A percentile compares a stretch with the other conserved stretches of the same genome.
Conservation (phyloP, 108 stramenopile genomes). For the Skeletonema grethae region DNA sequence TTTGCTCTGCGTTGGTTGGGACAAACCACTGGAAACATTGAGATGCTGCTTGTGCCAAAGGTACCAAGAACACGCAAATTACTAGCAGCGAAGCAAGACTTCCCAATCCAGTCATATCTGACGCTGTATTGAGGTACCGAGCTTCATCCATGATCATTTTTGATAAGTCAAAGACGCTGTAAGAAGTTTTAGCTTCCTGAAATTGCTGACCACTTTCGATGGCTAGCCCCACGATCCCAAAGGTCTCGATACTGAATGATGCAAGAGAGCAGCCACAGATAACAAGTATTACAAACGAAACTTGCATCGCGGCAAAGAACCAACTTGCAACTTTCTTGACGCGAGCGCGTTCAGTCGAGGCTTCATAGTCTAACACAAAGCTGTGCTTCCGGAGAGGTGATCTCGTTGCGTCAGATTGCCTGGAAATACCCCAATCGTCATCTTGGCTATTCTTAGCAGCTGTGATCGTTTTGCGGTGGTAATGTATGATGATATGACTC, state of each 20-base stretch:
- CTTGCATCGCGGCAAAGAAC: conserved; percentile 23
- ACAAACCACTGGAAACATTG: conserved; percentile 62
- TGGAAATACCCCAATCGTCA: conserved; percentile 25
- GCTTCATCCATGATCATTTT: conserved; percentile 78
- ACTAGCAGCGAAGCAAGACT: conserved; percentile 65
- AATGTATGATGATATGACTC: conserved; percentile 82
- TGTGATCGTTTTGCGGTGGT: conserved; percentile 62
- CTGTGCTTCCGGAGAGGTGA: conserved; percentile 24
- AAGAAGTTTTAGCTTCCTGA: conserved; percentile 54
- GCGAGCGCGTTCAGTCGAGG: conserved; percentile 32
- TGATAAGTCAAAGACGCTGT: conserved; percentile 62
- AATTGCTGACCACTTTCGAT: conserved; percentile 77
- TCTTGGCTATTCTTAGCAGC: conserved; percentile 11
- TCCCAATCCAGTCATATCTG: conserved; percentile 65
- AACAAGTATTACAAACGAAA: conserved; percentile 48
- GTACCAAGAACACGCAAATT: conserved; percentile 70
- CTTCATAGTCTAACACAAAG: conserved; percentile 49
- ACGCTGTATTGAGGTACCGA: conserved; percentile 48
- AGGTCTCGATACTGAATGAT: conserved; percentile 63
- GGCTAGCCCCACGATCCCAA: conserved; percentile 75
- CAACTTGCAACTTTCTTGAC: conserved; percentile 45
- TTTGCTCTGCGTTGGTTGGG: conserved; percentile 42
- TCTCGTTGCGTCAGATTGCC: neutral
- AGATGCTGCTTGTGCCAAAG: conserved; percentile 56
- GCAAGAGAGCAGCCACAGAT: conserved; percentile 62